Percentiles rank a stretch among this genome's conserved stretches.
Conservation (phyloP, 805 yeast genomes). For the Myxozyma melibiosi region DNA sequence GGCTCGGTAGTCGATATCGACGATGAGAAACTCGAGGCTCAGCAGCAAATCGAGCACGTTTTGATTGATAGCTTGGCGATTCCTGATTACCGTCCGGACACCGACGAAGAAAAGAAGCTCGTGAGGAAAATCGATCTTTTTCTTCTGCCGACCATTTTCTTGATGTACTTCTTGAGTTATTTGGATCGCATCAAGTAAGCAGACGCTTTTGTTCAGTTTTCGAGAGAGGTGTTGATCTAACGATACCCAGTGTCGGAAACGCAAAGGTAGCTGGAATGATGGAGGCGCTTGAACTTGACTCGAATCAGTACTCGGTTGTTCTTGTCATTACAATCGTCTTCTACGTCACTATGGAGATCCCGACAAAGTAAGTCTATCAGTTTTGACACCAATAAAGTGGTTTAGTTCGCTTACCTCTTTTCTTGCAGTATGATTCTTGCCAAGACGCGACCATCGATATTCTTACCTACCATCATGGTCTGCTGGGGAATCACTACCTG, state of each 20-base stretch:
- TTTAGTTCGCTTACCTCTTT: slow-evolving; percentile 36
- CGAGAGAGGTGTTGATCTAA: neutral
- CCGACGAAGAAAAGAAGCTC: slow-evolving; percentile 13
- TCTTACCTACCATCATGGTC: slow-evolving; percentile 41
- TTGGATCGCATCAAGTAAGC: slow-evolving; percentile 17
- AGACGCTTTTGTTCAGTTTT: neutral
- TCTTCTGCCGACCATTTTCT: slow-evolving; percentile 49
- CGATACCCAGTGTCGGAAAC: slow-evolving; percentile 45
- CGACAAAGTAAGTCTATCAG: slow-evolving; percentile 42
- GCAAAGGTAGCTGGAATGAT: slow-evolving; percentile 52
- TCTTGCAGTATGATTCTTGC: slow-evolving; percentile 14
- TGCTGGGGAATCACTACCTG: slow-evolving; percentile 63
- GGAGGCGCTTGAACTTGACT: slow-evolving; percentile 46
- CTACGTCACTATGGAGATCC: slow-evolving; percentile 45
- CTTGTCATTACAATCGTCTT: slow-evolving; percentile 45
- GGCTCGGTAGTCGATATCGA: neutral
- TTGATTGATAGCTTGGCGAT: neutral
- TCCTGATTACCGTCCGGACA: slow-evolving; percentile 6
- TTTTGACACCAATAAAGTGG: slow-evolving; percentile 40
- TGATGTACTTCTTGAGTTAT: slow-evolving; percentile 48
- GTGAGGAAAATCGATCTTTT: slow-evolving; percentile 49
- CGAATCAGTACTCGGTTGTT: slow-evolving; percentile 50
- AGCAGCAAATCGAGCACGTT: slow-evolving; percentile 10
- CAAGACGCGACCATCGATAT: slow-evolving; percentile 34
- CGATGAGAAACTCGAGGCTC: slow-evolving; percentile 2